Base-by-base conservation (phyloP, 2,329 filamentous ascomycete species). In the Truncatella angustata region DNA sequence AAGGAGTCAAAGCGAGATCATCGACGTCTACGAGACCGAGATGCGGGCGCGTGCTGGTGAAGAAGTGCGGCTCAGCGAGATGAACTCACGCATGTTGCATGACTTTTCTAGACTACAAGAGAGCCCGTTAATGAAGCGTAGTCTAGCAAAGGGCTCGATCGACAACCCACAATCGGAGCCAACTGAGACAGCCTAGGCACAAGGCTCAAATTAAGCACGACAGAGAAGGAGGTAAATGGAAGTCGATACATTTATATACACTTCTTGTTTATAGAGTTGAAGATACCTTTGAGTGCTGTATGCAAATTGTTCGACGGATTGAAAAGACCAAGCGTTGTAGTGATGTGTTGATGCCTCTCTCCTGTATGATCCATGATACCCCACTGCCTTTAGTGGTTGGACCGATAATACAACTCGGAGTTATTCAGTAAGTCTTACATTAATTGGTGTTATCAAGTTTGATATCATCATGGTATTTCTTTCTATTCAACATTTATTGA, bases 61-160 rank as follows among this genome's bases (percentile, higher is more conserved):
- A 28, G 75, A 79, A 58, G 74, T 78, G 49, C 60, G 66, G 18
- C 58, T 72, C 5, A 74, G 71, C 24, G 66, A 71, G 21, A 62
- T 67, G 52, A 77, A 77, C 56, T 73, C 70, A 11, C 60, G 65
- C 51, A 75, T 78, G 69, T 56, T 79, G 32, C 74, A 79, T 60
- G 68, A 78, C 56, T 72, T 66, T 65, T 53, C 59, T 3, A 60
- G 63, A 49, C 56, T 68, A 10, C 43, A 60, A 23, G 46, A 67
- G 18, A 70, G 65, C 53, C 66, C 68, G 1, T 49, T 68, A 5
- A 46, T 68, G 45, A 61, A 55, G 35, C 59, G 54, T 7, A 59
- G 57, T 9, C 4, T 63, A 16, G 47, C 49, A 44, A 58, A 51
- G 42, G 60, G 56, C 12, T 23, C 28, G 23, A 21, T n/a, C 18